Evolutionary conservation across 352 stramenopile genomes (phyloP).

Genomic region (Globisporangium iwayamae): DNA sequence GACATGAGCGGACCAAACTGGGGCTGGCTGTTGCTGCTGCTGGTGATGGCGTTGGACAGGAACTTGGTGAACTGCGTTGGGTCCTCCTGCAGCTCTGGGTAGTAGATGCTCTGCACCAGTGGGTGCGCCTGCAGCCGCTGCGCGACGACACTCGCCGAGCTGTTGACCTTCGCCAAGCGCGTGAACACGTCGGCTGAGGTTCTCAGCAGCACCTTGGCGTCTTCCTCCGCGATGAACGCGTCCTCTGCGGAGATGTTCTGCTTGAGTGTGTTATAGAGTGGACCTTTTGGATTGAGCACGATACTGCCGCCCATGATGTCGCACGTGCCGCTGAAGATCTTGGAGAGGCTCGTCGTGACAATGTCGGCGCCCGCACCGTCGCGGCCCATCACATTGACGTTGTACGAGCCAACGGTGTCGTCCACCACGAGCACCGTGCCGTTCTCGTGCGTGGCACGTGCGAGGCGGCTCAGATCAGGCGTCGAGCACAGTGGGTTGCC

Average conservation of each 20-base stretch:
- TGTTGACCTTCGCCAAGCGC: constrained; percentile 81
- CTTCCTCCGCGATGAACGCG: constrained; percentile 60
- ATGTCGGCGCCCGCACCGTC: constrained; percentile 70
- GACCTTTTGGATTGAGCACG: constrained; percentile 77
- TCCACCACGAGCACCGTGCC: constrained; percentile 88
- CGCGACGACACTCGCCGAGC: constrained; percentile 63
- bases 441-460: constrained; percentile 79
- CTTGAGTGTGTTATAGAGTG: constrained; percentile 40
- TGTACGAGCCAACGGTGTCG: constrained; percentile 89
- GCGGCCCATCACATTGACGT: constrained; percentile 86
- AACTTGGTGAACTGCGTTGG: constrained; percentile 69
- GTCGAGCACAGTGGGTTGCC: constrained; percentile 90
- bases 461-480: constrained; percentile 79
- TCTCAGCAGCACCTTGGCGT: constrained; percentile 47
- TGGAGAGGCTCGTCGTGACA: constrained; percentile 90
- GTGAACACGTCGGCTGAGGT: constrained; percentile 62
- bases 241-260: constrained; percentile 36
- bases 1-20: constrained; percentile 88
- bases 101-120: constrained; percentile 84
- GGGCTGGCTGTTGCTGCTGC: constrained; percentile 19
- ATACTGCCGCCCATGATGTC: constrained; percentile 91
- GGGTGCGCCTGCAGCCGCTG: constrained; percentile 66
- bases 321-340: constrained; percentile 90
- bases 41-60: constrained; percentile 14
- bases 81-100: constrained; percentile 61